Conservation (phyloP, 352 stramenopile species). For the Globisporangium splendens region DNA sequence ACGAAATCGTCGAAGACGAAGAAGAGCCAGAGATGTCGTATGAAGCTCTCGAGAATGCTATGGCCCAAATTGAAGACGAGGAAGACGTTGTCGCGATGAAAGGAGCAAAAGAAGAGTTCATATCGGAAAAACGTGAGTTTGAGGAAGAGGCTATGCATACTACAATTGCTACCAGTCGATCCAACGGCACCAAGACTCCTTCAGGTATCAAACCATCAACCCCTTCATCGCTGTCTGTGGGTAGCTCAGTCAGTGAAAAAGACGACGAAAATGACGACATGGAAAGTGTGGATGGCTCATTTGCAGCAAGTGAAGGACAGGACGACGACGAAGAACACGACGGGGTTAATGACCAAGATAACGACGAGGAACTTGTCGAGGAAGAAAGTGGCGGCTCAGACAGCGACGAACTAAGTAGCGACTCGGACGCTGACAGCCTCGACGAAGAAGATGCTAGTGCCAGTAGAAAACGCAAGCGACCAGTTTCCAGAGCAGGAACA, state of each 20-base stretch:
- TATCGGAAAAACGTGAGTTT: constrained; percentile 61
- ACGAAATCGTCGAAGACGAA: constrained; percentile 24
- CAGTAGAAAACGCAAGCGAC: constrained; percentile 18
- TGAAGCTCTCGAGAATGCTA: constrained; percentile 88
- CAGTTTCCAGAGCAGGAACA: constrained; percentile 8
- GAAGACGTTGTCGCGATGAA: constrained; percentile 93
- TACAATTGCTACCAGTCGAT: neutral
- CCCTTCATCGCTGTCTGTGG: constrained; percentile 28
- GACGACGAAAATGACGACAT: constrained; percentile 35
- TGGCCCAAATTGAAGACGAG: constrained; percentile 95
- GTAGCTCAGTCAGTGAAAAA: constrained; percentile 34
- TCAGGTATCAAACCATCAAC: constrained; percentile 27
- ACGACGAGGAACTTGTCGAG: constrained; percentile 23
- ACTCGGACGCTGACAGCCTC: constrained; percentile 20
- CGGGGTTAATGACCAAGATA: constrained; percentile 10
- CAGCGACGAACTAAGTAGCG: neutral
- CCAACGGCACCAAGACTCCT: constrained; percentile 1
- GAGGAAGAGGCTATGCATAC: constrained; percentile 32
- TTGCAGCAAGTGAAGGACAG: constrained; percentile 17
- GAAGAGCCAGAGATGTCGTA: constrained; percentile 52
- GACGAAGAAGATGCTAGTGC: constrained; percentile 38
- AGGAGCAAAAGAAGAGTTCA: constrained; percentile 58
- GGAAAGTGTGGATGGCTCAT: constrained; percentile 11
- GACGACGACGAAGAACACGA: constrained; percentile 15
- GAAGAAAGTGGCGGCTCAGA: constrained; percentile 14